Evolutionary conservation across 805 yeast genomes (phyloP).

Genomic region (Wickerhamiella australiensis): DNA sequence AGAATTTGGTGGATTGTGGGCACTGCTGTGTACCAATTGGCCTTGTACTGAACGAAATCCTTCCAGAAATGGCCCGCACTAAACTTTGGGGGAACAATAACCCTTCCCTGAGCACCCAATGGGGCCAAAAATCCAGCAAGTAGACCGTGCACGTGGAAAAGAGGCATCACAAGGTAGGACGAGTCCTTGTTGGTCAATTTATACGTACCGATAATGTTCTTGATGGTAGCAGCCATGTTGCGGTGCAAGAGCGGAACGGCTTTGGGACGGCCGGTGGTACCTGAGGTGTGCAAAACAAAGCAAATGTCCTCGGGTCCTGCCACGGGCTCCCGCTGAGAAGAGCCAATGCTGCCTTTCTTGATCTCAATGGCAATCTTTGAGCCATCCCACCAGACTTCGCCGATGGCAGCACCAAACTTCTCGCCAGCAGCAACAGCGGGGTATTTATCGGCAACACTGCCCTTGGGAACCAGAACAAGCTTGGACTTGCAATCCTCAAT

Average conservation of each 20-base stretch:
- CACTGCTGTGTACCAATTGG: slow-evolving; percentile 66
- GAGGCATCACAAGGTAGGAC: slow-evolving; percentile 60
- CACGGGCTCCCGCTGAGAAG: slow-evolving; percentile 6
- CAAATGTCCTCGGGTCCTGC: slow-evolving; percentile 44
- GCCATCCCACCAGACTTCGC: slow-evolving; percentile 42
- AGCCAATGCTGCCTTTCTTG: neutral
- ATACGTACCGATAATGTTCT: slow-evolving; percentile 49
- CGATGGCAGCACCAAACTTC: slow-evolving; percentile 36
- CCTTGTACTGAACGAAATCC: slow-evolving; percentile 38
- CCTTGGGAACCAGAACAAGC: slow-evolving; percentile 47
- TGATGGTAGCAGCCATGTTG: slow-evolving; percentile 48
- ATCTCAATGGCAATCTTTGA: slow-evolving; percentile 30
- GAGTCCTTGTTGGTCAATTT: slow-evolving; percentile 38
- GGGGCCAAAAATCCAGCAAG: slow-evolving; percentile 55
- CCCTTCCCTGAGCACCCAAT: slow-evolving; percentile 46
- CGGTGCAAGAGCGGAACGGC: slow-evolving; percentile 60
- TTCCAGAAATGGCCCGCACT: slow-evolving; percentile 51
- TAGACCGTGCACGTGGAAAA: slow-evolving; percentile 67
- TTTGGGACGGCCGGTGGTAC: slow-evolving; percentile 67
- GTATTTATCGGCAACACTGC: slow-evolving; percentile 31
- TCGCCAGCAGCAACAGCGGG: slow-evolving; percentile 42
- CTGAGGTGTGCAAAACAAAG: slow-evolving; percentile 57
- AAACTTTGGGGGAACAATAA: slow-evolving; percentile 49
- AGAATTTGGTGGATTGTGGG: slow-evolving; percentile 65
- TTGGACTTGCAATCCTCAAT: slow-evolving; percentile 47